Conservation (phyloP, 257 asterid species). For the Anisodus acutangulus region DNA sequence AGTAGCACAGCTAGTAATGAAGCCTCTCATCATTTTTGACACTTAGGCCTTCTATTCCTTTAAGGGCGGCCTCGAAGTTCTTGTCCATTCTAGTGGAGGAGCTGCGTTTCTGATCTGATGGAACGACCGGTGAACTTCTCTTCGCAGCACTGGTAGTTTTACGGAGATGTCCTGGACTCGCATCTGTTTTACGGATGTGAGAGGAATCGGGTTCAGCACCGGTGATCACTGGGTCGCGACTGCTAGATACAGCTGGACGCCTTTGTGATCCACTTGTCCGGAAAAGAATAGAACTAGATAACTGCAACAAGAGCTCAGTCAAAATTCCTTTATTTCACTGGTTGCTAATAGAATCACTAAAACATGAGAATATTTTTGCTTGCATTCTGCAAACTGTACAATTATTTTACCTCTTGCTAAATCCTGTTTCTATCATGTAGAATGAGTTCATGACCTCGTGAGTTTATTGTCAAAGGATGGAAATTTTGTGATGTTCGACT, state of each 20-base stretch:
- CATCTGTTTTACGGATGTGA: constrained; percentile 42
- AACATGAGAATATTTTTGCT: not conserved
- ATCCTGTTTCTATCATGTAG: not conserved
- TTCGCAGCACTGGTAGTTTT: constrained; percentile 47
- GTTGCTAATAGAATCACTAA: constrained; percentile 3
- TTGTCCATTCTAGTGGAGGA: constrained; percentile 44
- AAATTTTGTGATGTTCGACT: not conserved
- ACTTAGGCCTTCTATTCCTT: constrained; percentile 75
- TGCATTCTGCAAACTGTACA: constrained; percentile 4
- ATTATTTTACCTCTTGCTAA: not conserved
- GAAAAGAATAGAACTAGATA: constrained; percentile 48
- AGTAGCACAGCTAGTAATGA: constrained; percentile 48
- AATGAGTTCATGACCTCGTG: not conserved
- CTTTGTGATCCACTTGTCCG: constrained; percentile 50
- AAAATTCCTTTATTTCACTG: not conserved
- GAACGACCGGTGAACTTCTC: constrained; percentile 46
- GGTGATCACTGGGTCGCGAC: constrained; percentile 49
- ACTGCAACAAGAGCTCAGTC: constrained; percentile 42
- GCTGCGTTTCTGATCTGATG: constrained; percentile 56
- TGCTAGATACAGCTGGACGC: constrained; percentile 49
- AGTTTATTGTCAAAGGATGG: not conserved
- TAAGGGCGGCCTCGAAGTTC: constrained; percentile 71
- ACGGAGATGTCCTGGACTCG: constrained; percentile 48
- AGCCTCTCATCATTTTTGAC: constrained; percentile 67
- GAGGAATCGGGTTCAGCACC: constrained; percentile 45